Evolutionary conservation across 345 rosid genomes (phyloP), one percentile per base, ranked within the genome.

Genomic region (Turritis glabra): DNA sequence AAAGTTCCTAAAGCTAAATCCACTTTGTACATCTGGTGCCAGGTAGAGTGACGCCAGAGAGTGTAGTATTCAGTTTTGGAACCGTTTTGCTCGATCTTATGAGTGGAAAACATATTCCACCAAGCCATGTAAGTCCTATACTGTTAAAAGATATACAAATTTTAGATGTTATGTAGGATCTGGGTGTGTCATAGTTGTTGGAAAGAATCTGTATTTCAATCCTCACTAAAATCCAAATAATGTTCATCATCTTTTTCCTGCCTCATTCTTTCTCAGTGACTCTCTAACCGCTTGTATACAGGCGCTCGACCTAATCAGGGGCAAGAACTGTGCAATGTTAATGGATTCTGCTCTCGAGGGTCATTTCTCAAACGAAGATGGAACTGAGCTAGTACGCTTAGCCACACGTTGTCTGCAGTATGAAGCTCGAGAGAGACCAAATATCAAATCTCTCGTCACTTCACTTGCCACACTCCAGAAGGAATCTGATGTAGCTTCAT

Each of bases 21-120:
- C 30, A n/a, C 50, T 55, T 15, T 69, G 55, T 60, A 32, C 25
- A 32, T 56, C 46, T 64, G 62, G 72, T 58, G 41, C 69, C 97
- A 95, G 99, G 99, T 67, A 83, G 99, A 85, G 99, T 95, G 79
- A 95, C 92, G 25, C 72, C 87, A 7, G 99, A 95, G 75, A 95
- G 99, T 78, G 96, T 95, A 15, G 97, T 95, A 48, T 95, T 92
- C 86, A 90, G 99, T 81, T 95, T 95, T 70, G 99, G 99, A 37
- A 95, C 99, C 40, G 78, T 95, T 80, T 72, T 95, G 83, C 89
- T 95, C 3, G 99, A 95, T 82, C 97, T 95, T 81, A 85, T 92
- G 73, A 92, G 99, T 46, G 99, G 97, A 59, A 95, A 95, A 74
- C 99, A 92, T 86, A 94, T 94, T 66, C 98, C 98, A 66, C 98